Conservation (phyloP, 305 asterid genomes). For the Solanum hybrid region DNA sequence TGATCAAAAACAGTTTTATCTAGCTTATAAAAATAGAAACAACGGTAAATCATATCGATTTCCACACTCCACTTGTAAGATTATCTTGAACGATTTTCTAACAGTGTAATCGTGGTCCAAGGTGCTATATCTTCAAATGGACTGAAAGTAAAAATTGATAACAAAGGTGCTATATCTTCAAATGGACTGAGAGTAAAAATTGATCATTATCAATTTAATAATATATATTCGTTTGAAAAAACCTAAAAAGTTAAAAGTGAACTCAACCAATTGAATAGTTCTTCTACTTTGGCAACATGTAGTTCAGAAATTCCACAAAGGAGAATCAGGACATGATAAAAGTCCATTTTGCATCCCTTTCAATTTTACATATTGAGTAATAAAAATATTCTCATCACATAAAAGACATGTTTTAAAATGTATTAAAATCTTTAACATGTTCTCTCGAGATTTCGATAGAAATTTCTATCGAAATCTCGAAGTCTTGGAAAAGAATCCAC, state of each 20-base stretch:
- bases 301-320: neutral
- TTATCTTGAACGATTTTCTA: neutral
- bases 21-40: neutral
- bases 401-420: neutral
- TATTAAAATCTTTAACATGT: neutral
- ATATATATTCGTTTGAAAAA: neutral
- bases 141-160: neutral
- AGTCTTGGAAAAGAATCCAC: no score
- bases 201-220: neutral
- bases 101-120: neutral
- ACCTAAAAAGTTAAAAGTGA: neutral
- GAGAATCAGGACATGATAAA: neutral
- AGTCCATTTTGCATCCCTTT: neutral
- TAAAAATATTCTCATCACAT: neutral
- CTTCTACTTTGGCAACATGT: neutral
- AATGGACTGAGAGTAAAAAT: neutral
- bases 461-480: no score
- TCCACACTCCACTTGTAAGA: neutral
- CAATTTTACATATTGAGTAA: no score
- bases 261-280: neutral
- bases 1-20: neutral
- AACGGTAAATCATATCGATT: neutral
- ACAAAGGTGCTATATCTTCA: neutral
- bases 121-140: neutral
- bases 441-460: neutral